Percentiles rank a stretch among this genome's conserved stretches.
Evolutionary conservation across 2,329 filamentous ascomycete genomes (phyloP).

Genomic region (Verticillium nonalfalfae): DNA sequence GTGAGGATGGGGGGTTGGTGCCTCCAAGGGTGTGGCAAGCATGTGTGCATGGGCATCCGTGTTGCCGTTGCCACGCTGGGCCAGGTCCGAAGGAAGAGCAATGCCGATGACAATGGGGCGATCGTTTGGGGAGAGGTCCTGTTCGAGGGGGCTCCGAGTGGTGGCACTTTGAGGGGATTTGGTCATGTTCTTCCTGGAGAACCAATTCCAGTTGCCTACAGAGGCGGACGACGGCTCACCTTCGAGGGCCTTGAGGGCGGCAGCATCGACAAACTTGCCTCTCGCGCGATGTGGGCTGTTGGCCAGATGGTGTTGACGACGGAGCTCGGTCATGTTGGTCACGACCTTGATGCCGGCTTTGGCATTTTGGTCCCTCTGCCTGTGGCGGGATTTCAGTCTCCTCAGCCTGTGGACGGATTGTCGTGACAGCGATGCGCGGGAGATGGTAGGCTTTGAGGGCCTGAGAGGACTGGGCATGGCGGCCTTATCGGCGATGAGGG

Average conservation of each 20-base stretch:
- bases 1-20: constrained; percentile 5
- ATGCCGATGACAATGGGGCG: constrained; percentile 71
- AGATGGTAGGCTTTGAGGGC: constrained; percentile 5
- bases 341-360: constrained; percentile 61
- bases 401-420: constrained; percentile 32
- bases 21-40: constrained; percentile 30
- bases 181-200: constrained; percentile 33
- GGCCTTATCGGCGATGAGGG: constrained; percentile 16
- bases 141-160: constrained; percentile 17
- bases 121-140: constrained; percentile 60
- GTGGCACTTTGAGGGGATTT: constrained; percentile 19
- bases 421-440: constrained; percentile 13
- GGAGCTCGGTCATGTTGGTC: constrained; percentile 58
- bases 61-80: constrained; percentile 15
- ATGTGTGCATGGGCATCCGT: constrained; percentile 10
- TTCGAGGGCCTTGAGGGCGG: constrained; percentile 53
- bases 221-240: constrained; percentile 47
- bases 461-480: constrained; percentile 7
- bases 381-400: constrained; percentile 50
- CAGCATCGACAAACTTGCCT: constrained; percentile 50
- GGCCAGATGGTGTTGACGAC: constrained; percentile 30
- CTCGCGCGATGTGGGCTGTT: constrained; percentile 19
- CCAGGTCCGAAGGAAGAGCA: constrained; percentile 48
- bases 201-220: constrained; percentile 52
- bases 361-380: constrained; percentile 55